Evolutionary conservation across 164 flowering plant species (phyloP).

Genomic region (Piper betle): DNA sequence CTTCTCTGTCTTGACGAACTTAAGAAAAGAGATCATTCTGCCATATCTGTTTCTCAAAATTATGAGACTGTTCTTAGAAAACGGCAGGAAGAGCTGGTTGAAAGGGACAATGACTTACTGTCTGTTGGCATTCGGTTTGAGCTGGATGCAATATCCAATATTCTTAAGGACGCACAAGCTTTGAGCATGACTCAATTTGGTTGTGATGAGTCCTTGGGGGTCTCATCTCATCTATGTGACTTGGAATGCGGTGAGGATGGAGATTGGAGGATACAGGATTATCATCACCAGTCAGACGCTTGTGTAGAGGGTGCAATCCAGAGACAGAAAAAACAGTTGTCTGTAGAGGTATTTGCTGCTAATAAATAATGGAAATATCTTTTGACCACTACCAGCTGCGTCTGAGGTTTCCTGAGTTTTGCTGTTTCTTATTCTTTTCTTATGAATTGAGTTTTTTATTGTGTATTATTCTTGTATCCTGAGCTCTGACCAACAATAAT

Average conservation of each 20-base stretch:
- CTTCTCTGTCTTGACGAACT: constrained; percentile 72
- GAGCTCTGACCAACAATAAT: constrained; percentile 17
- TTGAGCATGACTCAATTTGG: constrained; percentile 53
- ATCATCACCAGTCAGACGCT: constrained; percentile 54
- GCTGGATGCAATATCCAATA: constrained; percentile 57
- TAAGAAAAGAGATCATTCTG: constrained; percentile 53
- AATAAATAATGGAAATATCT: background rate
- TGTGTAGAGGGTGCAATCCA: constrained; percentile 66
- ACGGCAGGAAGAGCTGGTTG: constrained; percentile 61
- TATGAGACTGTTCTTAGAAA: constrained; percentile 58
- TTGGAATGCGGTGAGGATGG: constrained; percentile 68
- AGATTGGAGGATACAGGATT: constrained; percentile 71
- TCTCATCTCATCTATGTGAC: constrained; percentile 56
- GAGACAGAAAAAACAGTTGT: constrained; percentile 71
- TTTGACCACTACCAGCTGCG: background rate
- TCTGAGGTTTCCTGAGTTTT: background rate
- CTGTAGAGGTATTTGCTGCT: constrained; percentile 45
- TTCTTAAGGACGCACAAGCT: constrained; percentile 72
- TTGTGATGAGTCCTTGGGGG: constrained; percentile 46
- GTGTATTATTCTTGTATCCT: constrained; percentile 1
- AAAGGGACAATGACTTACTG: constrained; percentile 35
- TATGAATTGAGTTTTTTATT: background rate
- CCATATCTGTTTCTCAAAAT: constrained; percentile 32
- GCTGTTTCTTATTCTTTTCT: too few species aligned
- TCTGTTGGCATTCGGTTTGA: constrained; percentile 47